Base-by-base conservation (phyloP, 2,329 filamentous ascomycete species). In the Phaeosphaeria sp. region DNA sequence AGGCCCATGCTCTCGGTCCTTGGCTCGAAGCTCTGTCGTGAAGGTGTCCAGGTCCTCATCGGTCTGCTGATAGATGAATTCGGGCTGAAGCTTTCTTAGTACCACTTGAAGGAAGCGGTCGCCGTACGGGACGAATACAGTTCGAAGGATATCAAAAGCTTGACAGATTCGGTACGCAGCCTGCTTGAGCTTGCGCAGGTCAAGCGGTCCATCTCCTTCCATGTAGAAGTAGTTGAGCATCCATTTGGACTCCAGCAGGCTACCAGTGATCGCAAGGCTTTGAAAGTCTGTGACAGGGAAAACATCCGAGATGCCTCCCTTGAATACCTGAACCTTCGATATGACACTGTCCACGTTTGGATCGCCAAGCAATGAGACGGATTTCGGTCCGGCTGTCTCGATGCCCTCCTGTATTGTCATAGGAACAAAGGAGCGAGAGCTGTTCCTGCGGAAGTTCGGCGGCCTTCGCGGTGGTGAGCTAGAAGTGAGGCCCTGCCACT, bases 211-310 rank as follows among this genome's bases (percentile, higher is more conserved):
- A 25, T 56, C 51, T 23, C 71, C 71, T 27, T 73, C 71, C 5
- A 75, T 58, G 49, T 69, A 75, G 63, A 75, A 75, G 60, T 75
- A 73, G 56, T 76, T 74, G 10, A 75, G 62, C 73, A 74, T 74
- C 72, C 72, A 74, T 46, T 62, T 72, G 9, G 72, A 74, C 46
- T 74, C 71, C 17, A 74, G 62, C 5, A 75, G 56, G 3, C 71
- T 72, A 9, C 72, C 72, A 13, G 72, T 75, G 39, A 75, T 74
- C 17, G 72, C 72, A 10, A 75, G 68, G 15, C 65, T 52, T 59
- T 75, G 72, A 56, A 74, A 75, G 49, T 75, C 72, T 2, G 72
- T 75, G 0, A 73, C 70, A 5, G 72, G 72, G 22, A 74, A 58
- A 3, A 75, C 65, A 51, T 73, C 72, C 9, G 66, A 68, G n/a